Evolutionary conservation across 129 eudicot genomes (phyloP).

Genomic region (Tagetes erecta): DNA sequence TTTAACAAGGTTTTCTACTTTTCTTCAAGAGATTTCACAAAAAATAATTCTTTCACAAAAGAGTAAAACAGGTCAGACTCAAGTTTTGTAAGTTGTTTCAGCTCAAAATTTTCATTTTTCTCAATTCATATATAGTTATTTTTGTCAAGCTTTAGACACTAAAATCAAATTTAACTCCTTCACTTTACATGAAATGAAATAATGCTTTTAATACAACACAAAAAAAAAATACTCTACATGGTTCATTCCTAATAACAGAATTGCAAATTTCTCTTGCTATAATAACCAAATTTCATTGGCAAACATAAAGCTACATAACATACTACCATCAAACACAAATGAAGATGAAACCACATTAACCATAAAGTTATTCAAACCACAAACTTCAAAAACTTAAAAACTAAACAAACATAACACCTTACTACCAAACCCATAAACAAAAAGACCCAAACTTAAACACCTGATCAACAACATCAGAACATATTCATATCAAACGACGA

Average conservation of each 20-base stretch:
- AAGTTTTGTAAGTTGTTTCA: too few relatives aligned
- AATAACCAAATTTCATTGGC: neutral
- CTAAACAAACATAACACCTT: neutral
- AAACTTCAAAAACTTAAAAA: constrained; percentile 3
- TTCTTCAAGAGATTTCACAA: too few relatives aligned
- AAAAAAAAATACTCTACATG: neutral
- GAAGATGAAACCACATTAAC: neutral
- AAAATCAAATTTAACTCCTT: too few relatives aligned
- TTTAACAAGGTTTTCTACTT: too few relatives aligned
- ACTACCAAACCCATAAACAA: neutral
- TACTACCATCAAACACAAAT: neutral
- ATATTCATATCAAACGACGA: constrained; percentile 36
- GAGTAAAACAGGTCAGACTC: too few relatives aligned
- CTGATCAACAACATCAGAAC: constrained; percentile 41
- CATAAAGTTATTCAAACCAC: constrained; percentile 8
- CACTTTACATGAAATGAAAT: too few relatives aligned
- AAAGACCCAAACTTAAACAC: neutral
- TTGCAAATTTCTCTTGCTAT: neutral
- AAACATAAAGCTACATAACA: neutral
- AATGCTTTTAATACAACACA: neutral
- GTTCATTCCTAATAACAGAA: neutral
- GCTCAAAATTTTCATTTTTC: too few relatives aligned
- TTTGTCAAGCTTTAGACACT: too few relatives aligned
- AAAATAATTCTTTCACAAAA: too few relatives aligned
- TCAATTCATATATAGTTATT: too few relatives aligned